Evolutionary conservation across 768 basidiomycete species (phyloP).

Genomic region (Boletus pseudopeckii): DNA sequence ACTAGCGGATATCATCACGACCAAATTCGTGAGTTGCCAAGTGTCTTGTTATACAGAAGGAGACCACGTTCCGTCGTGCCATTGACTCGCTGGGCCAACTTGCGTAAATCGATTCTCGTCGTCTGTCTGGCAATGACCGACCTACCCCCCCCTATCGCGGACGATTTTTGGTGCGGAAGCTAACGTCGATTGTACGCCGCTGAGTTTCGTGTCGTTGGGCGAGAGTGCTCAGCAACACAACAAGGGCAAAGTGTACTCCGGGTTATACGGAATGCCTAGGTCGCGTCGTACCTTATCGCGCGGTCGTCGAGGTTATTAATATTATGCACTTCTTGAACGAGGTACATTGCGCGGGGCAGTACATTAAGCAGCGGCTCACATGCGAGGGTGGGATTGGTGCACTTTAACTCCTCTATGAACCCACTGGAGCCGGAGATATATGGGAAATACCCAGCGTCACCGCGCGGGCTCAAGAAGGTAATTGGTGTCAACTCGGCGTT

Average conservation of each 20-base stretch:
- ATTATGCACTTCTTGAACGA: conserved; percentile 98
- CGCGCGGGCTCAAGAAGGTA: conserved; percentile 86
- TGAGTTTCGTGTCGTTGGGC: conserved; percentile 91
- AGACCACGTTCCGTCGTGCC: conserved; percentile 74
- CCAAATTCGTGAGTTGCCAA: conserved; percentile 94
- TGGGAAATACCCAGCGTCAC: conserved; percentile 45
- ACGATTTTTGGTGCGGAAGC: conserved; percentile 96
- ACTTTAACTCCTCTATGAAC: conserved; percentile 95
- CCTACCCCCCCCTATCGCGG: conserved; percentile 88
- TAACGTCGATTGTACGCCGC: conserved; percentile 88
- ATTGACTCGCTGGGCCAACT: conserved; percentile 96
- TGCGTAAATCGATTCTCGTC: conserved; percentile 88
- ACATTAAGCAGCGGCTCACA: not conserved
- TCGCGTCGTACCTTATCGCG: conserved; percentile 93
- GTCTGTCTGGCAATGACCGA: conserved; percentile 96
- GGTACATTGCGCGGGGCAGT: conserved; percentile 38
- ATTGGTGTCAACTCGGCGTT: conserved; percentile 99
- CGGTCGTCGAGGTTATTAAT: conserved; percentile 70
- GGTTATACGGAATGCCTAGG: conserved; percentile 88
- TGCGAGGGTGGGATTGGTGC: conserved; percentile 56
- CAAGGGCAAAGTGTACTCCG: conserved; percentile 97
- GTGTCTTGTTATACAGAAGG: conserved; percentile 99
- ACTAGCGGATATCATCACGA: conserved; percentile 93
- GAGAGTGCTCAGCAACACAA: conserved; percentile 96
- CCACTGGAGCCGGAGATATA: conserved; percentile 97